Conservation (phyloP, 1,139 yeast species). For the Taphrina communis region DNA sequence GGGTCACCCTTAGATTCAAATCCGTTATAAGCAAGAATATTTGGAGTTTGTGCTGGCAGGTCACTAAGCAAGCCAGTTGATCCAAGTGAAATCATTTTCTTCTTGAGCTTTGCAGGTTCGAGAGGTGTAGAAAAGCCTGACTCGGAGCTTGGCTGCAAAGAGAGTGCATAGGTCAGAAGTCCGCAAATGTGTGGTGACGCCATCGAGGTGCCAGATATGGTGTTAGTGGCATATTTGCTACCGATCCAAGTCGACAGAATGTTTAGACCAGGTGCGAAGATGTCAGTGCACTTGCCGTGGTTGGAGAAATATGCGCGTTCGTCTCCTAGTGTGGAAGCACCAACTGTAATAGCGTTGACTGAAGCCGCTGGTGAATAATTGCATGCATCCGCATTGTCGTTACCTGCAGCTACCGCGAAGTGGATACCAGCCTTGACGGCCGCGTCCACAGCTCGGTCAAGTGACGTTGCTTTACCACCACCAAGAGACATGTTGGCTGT, state of each 20-base stretch:
- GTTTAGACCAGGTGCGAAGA: constrained; percentile 66
- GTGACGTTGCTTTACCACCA: constrained; percentile 63
- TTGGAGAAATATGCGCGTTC: constrained; percentile 66
- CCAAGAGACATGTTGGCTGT: constrained; percentile 69
- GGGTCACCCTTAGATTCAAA: constrained; percentile 39
- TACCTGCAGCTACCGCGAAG: constrained; percentile 72
- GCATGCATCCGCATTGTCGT: constrained; percentile 69
- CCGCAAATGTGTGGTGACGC: constrained; percentile 98
- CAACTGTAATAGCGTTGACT: constrained; percentile 65
- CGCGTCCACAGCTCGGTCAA: constrained; percentile 64
- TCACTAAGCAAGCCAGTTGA: constrained; percentile 71
- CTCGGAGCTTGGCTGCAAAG: constrained; percentile 84
- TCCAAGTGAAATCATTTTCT: constrained; percentile 80
- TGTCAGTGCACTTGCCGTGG: constrained; percentile 68
- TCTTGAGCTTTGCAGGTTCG: constrained; percentile 86
- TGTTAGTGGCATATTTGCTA: constrained; percentile 79
- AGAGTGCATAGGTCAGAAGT: constrained; percentile 77
- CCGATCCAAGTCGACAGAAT: constrained; percentile 73
- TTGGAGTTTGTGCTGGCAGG: constrained; percentile 83
- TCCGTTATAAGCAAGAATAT: constrained; percentile 88
- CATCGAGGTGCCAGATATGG: constrained; percentile 97
- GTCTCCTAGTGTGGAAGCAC: constrained; percentile 61
- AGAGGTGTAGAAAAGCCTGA: constrained; percentile 71
- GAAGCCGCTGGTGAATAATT: constrained; percentile 68
- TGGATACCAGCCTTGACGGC: constrained; percentile 66